These are phyloP conservation scores for Kurtzmaniella quercitrusa DNA, from an alignment of 1,139 yeast genomes.

Conservation along the genomic window DNA sequence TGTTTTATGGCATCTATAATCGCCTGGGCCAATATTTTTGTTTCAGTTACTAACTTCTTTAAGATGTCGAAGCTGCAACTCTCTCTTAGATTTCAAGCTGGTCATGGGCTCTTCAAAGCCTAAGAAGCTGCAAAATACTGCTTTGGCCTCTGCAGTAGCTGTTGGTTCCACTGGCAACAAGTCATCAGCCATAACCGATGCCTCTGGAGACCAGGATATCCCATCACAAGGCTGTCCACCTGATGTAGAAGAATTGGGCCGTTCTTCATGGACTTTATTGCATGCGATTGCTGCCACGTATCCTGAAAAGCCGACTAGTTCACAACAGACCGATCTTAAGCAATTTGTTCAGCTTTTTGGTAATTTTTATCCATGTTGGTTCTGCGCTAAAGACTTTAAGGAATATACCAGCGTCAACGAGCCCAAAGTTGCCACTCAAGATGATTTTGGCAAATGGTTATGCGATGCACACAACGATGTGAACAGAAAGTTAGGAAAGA, in stretches of 20 bases:
- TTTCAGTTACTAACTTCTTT: conserved; percentile 3
- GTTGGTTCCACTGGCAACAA: conserved; percentile 10
- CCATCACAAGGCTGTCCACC: conserved; percentile 67
- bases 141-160: conserved; percentile 1
- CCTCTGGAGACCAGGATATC: not conserved
- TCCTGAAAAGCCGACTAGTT: conserved; percentile 61
- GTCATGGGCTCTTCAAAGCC: conserved; percentile 15
- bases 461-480: conserved; percentile 95
- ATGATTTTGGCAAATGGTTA: conserved; percentile 83
- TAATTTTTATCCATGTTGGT: conserved; percentile 89
- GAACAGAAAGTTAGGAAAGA: conserved; percentile 79
- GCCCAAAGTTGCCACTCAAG: conserved; percentile 69
- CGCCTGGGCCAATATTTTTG: not conserved
- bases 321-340: conserved; percentile 67
- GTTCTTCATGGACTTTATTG: conserved; percentile 87
- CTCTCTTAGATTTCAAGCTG: conserved; percentile 68
- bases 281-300: conserved; percentile 90
- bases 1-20: conserved; percentile 2
- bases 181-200: conserved; percentile 13
- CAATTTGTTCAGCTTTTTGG: conserved; percentile 71
- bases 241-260: conserved; percentile 77
- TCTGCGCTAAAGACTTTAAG: conserved; percentile 84
- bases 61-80: conserved; percentile 82
- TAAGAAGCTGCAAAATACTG: conserved; percentile 3
- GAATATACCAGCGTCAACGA: conserved; percentile 55